A percentile compares a stretch with the other conserved stretches of the same genome.
phyloP scores from a whole-genome alignment of 768 basidiomycete genomes.

The Leccinum olivaceopallidum region DNA sequence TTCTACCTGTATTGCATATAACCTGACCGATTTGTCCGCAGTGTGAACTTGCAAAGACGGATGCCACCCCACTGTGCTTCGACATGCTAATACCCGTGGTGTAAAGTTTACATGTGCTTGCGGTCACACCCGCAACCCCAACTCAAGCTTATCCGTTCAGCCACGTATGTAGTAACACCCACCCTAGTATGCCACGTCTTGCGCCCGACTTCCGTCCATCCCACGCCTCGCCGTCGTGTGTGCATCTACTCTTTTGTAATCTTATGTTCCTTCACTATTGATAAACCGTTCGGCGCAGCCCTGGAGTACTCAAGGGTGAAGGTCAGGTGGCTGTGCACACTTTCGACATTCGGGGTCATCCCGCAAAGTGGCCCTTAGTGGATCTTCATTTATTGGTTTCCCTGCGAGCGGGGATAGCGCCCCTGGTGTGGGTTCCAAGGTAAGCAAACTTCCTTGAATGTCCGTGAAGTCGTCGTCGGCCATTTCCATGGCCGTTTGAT shows the following conservation, averaged over 20 bases:
- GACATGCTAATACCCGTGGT: conserved; percentile 32
- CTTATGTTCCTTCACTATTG: conserved; percentile 58
- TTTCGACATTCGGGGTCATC: conserved; percentile 24
- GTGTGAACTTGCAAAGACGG: conserved; percentile 51
- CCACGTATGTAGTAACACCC: not conserved
- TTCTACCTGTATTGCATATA: conserved; percentile 8
- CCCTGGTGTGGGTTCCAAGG: not conserved
- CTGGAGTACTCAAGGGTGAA: conserved; percentile 37
- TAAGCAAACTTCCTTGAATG: not conserved
- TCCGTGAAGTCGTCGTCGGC: not conserved
- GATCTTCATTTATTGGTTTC: not conserved
- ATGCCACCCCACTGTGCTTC: conserved; percentile 52
- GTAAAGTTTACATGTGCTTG: conserved; percentile 41
- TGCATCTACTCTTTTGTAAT: conserved; percentile 69
- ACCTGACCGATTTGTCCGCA: conserved; percentile 52
- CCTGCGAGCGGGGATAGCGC: not conserved
- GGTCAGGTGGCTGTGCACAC: conserved; percentile 50
- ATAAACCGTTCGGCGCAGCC: conserved; percentile 64
- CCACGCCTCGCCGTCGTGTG: conserved; percentile 51
- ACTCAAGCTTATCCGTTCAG: not conserved
- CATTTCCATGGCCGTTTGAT: not conserved
- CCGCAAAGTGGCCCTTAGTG: not conserved
- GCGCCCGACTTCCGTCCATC: conserved; percentile 78
- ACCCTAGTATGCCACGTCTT: conserved; percentile 81
- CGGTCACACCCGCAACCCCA: not conserved